Base-by-base conservation (phyloP, 306 rosid genomes). In the Inga oerstediana region DNA sequence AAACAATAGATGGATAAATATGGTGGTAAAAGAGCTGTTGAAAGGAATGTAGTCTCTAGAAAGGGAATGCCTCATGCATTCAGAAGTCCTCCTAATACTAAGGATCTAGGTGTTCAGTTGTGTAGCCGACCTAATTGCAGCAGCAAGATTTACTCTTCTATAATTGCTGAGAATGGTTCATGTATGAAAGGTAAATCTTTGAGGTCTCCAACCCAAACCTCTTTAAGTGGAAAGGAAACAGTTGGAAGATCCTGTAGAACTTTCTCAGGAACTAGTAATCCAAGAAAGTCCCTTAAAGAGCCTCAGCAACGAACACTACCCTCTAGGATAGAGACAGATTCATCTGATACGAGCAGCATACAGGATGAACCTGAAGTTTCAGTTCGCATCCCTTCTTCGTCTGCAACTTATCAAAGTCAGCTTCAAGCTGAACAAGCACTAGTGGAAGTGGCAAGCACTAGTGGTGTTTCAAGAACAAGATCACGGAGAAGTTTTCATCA, bases 341-440 rank as follows among this genome's bases (percentile, higher is more conserved):
- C 93, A 69, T 91, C 92, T 80, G 94, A 91, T 86, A 88, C 91
- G 76, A 89, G 97, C 79, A 89, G 92, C 76, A 77, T 86, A 9
- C 93, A 80, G 83, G 92, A 89, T 81, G 98, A 88, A 74, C 90
- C 88, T 34, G 90, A 88, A 71, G 75, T 35, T 10, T 45, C 49
- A 45, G 49, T 45, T 45, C 13, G 49, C 14, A 54, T 74, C 67
- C 78, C 88, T 20, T 87, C 88, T 20, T 87, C 88, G 37, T 76
- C 88, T 64, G 91, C 81, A 75, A 83, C 80, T 82, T 30, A 74
- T 56, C 91, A 70, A 13, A 83, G 79, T 80, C 88, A 85, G 77
- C 82, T 84, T 79, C 86, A 70, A 79, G 75, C 62, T 72, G 87
- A 78, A 75, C 22, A 73, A 11, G 86, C 79, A 85, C 81, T 59